Base-by-base conservation (phyloP, 1,284 basidiomycete species). In the Thecaphora thlaspeos region DNA sequence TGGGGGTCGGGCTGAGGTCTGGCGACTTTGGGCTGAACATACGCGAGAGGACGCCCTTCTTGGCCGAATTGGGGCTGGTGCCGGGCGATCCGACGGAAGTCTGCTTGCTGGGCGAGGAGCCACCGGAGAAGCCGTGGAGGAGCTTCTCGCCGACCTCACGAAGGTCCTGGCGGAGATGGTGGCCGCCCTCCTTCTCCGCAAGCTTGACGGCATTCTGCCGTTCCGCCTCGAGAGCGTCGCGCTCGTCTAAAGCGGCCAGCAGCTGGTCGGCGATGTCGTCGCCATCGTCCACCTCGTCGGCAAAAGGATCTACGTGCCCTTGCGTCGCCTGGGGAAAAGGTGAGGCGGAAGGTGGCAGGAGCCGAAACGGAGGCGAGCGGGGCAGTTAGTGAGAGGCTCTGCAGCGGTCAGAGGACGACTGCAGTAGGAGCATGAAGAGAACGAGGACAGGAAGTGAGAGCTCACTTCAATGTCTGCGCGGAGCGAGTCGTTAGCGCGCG, bases 211-310 rank as follows among this genome's bases (percentile, higher is more conserved):
- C 41, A 0, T 22, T 17, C 14, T 44, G 28, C 1, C 43, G 39
- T 12, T 36, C 45, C 2, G 41, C 52, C 15, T 55, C 57, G 19
- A 63, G 58, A 4, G 61, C 61, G 39, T 70, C 68, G 24, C 69
- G 39, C 18, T 51, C 68, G 28, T 73, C 68, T 9, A 75, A 48
- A 1, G 66, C 60, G 23, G 70, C 69, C 17, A 73, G 55, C 21
- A 73, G 45, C 28, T 70, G 58, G 19, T 70, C 70, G 10, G 70
- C 71, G 19, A 73, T 55, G 38, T 72, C 71, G 30, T 61, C 49
- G 10, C 49, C 70, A 11, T 59, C 57, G 9, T 61, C 71, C 21
- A 63, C 55, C 22, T 51, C 58, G 17, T 44, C 52, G 3, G 38
- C 44, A 41, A 55, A 61, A 1, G 57, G 54, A 32, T 57, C 55